Conservation (phyloP, 768 basidiomycete genomes). For the Polyporus arcularius region DNA sequence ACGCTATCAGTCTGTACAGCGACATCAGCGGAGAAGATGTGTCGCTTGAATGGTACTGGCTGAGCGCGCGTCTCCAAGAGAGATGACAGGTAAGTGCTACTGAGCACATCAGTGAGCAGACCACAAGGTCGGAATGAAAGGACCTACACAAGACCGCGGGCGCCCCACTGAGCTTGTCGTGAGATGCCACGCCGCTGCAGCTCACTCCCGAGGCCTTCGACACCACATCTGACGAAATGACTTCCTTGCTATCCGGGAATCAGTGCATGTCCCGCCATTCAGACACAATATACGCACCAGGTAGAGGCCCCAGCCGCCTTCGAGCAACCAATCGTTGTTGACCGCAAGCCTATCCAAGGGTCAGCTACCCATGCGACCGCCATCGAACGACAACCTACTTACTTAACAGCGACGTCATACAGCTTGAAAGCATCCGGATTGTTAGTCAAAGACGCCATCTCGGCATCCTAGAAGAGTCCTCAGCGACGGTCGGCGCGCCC, state of each 20-base stretch:
- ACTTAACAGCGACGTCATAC: constrained; percentile 72
- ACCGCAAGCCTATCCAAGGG: constrained; percentile 51
- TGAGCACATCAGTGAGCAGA: not conserved
- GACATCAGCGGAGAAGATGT: constrained; percentile 58
- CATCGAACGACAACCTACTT: constrained; percentile 16
- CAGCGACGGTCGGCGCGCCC: not conserved
- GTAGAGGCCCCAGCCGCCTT: constrained; percentile 71
- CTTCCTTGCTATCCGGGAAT: constrained; percentile 56
- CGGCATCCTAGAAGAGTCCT: constrained; percentile 55
- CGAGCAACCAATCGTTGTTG: constrained; percentile 69
- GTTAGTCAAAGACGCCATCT: constrained; percentile 59
- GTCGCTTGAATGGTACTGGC: constrained; percentile 47
- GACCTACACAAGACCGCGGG: constrained; percentile 67
- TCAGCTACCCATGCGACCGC: not conserved
- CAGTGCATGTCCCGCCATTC: not conserved
- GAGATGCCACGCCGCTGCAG: constrained; percentile 67
- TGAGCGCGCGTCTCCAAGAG: constrained; percentile 47
- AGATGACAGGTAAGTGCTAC: constrained; percentile 53
- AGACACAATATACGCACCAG: constrained; percentile 41
- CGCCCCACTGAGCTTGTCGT: constrained; percentile 72
- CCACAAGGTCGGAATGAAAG: not conserved
- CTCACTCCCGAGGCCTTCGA: constrained; percentile 67
- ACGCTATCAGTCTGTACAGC: constrained; percentile 59
- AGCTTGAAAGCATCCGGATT: constrained; percentile 61
- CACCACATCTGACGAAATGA: constrained; percentile 65